Percentiles rank a stretch among this genome's conserved stretches.
Conservation (phyloP, 1,284 basidiomycete species). For the Phaffia rhodozyma region DNA sequence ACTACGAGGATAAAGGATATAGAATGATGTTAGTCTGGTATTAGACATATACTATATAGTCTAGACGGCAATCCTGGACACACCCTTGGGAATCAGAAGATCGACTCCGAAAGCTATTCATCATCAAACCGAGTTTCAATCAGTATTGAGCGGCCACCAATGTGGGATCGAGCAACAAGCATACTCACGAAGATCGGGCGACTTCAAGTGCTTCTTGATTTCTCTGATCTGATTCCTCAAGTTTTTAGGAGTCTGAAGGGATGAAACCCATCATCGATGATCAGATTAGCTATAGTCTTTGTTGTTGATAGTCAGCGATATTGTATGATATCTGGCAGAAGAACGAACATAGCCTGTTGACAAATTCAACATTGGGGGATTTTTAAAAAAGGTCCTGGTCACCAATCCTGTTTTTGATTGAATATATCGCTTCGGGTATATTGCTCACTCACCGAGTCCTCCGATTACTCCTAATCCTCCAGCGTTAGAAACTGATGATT, state of each 20-base stretch:
- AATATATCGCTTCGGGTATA: constrained; percentile 40
- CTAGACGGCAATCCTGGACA: too few species aligned
- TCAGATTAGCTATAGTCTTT: too few species aligned
- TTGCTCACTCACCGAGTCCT: constrained; percentile 50
- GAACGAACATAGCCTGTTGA: constrained; percentile 1
- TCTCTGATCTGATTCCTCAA: constrained; percentile 49
- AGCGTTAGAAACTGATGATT: constrained; percentile 45
- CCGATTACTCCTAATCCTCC: constrained; percentile 80
- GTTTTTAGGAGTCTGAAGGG: constrained; percentile 28
- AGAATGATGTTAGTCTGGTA: too few species aligned
- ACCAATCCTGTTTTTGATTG: background rate
- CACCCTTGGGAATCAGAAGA: constrained; percentile 58
- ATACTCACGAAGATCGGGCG: constrained; percentile 24
- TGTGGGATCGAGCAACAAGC: constrained; percentile 5
- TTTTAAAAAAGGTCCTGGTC: constrained; percentile 1
- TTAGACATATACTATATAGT: too few species aligned
- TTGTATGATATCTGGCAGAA: background rate
- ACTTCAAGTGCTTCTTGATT: constrained; percentile 53
- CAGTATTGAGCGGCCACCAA: background rate
- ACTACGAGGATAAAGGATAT: constrained; percentile 26
- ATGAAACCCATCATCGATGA: too few species aligned
- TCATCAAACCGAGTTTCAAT: constrained; percentile 44
- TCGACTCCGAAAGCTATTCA: constrained; percentile 68
- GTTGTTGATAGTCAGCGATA: background rate
- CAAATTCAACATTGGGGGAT: constrained; percentile 1